Evolutionary conservation across 2,329 filamentous ascomycete species (phyloP).

Genomic region (Camillea tinctor): DNA sequence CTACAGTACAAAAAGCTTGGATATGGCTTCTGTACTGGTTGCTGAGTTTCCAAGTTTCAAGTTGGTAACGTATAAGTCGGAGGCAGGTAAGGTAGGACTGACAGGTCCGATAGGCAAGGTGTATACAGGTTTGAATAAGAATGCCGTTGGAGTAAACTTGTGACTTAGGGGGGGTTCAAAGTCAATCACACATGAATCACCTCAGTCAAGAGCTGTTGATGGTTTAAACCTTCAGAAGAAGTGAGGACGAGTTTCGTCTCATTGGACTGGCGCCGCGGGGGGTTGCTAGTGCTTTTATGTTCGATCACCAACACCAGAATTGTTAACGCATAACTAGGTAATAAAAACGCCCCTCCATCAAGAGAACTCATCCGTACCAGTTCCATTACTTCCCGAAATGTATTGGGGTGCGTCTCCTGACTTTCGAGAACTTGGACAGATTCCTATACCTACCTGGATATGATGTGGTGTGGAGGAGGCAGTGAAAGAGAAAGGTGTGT

Average conservation of each 20-base stretch:
- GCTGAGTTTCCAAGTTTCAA: neutral
- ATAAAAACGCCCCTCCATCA: conserved; percentile 13
- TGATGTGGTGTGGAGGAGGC: conserved; percentile 29
- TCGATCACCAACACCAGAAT: conserved; percentile 14
- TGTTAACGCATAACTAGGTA: neutral
- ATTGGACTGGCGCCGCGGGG: conserved; percentile 18
- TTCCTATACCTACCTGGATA: conserved; percentile 21
- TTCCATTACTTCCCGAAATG: conserved; percentile 19
- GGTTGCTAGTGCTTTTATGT: conserved; percentile 21
- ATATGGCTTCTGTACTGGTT: neutral
- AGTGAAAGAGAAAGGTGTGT: conserved; percentile 12
- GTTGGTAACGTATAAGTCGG: no score
- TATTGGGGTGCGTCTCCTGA: conserved; percentile 32
- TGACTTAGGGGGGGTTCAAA: neutral
- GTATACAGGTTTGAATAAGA: neutral
- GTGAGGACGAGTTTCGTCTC: conserved; percentile 16
- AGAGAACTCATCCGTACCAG: conserved; percentile 9
- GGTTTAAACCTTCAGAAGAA: conserved; percentile 1
- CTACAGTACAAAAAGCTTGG: neutral
- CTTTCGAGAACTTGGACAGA: conserved; percentile 23
- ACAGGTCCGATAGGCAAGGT: neutral
- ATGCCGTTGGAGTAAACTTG: neutral
- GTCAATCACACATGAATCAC: neutral
- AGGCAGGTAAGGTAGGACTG: neutral
- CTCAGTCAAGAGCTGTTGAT: neutral